Base-by-base conservation (phyloP, 2,329 filamentous ascomycete species). In the Colletotrichum neosansevieriae region DNA sequence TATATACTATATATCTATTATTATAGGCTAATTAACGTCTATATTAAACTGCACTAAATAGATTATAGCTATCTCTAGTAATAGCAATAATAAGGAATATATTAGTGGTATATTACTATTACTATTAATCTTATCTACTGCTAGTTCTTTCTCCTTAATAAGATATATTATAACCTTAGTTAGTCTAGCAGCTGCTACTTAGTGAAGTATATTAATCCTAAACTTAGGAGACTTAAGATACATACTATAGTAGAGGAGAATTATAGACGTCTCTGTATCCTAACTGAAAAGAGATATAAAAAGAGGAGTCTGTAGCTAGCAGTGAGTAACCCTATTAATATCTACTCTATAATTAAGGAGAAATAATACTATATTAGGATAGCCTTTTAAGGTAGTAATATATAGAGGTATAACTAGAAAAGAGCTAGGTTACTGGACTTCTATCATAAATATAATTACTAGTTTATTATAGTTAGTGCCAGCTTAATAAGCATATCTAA, bases 341-440 rank as follows among this genome's bases (percentile, higher is more conserved):
- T 63, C 4, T 6, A 6, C 11, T 34, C n/a, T 3, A 7, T 58
- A 7, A 21, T 63, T 4, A 11, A 63, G 9, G 13, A 49, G 51
- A 53, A 61, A 61, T 13, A 21, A 61, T 9, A 51, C 15, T 9
- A 61, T 61, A 7, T 53, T 13, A 40, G 15, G 6, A 9, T 61
- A 42, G 47, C 45, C 21, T 44, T 61, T 45, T 10, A 7, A 61
- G 42, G 47, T 21, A 3, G 47, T 21, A 9, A 51, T 3, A 10
- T 61, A 61, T 12, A 61, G 36, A 17, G 58, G 45, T 11, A 15
- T 61, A 13, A 61, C 6, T 1, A 61, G 17, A 17, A 51, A 61
- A 61, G 36, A 19, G 34, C 34, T 61, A 2, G 19, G 13, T 44
- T 17, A 9, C 6, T 61, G 3, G 3, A 6, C n/a, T 15, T 61